Conservation (phyloP, 805 yeast species). For the Yueomyces sp. region DNA sequence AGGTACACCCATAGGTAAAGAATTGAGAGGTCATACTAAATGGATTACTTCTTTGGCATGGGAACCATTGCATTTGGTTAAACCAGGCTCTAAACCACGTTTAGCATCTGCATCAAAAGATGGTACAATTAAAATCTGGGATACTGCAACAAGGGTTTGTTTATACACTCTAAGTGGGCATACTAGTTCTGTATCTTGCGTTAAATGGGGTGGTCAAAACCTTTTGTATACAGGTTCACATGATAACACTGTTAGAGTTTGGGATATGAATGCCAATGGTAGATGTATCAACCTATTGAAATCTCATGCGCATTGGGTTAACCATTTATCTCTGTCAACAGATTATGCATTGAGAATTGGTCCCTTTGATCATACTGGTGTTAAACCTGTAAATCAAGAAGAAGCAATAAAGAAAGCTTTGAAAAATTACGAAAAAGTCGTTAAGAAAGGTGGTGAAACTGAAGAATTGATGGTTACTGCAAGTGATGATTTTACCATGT, state of each 20-base stretch:
- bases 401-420: conserved; percentile 37
- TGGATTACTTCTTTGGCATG: conserved; percentile 85
- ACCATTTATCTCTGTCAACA: conserved; percentile 82
- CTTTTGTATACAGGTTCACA: conserved; percentile 82
- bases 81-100: conserved; percentile 51
- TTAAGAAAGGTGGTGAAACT: conserved; percentile 37
- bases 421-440: conserved; percentile 42
- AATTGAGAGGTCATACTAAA: conserved; percentile 70
- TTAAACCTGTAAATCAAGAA: conserved; percentile 29
- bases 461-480: conserved; percentile 93
- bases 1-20: conserved; percentile 62
- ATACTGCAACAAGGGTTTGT: conserved; percentile 54
- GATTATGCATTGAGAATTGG: conserved; percentile 82
- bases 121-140: conserved; percentile 84
- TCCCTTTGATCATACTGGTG: conserved; percentile 66
- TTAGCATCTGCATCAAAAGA: conserved; percentile 86
- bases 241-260: conserved; percentile 83
- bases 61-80: conserved; percentile 84
- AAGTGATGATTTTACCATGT: conserved; percentile 96
- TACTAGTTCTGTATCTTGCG: conserved; percentile 79
- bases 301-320: conserved; percentile 97
- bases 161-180: conserved; percentile 73
- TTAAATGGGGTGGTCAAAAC: conserved; percentile 92
- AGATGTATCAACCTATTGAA: conserved; percentile 64
- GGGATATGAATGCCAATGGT: conserved; percentile 72